These are phyloP conservation scores for Cutaneotrichosporon sp. DNA, from an alignment of 1,284 basidiomycete genomes.

Conservation along the genomic window DNA sequence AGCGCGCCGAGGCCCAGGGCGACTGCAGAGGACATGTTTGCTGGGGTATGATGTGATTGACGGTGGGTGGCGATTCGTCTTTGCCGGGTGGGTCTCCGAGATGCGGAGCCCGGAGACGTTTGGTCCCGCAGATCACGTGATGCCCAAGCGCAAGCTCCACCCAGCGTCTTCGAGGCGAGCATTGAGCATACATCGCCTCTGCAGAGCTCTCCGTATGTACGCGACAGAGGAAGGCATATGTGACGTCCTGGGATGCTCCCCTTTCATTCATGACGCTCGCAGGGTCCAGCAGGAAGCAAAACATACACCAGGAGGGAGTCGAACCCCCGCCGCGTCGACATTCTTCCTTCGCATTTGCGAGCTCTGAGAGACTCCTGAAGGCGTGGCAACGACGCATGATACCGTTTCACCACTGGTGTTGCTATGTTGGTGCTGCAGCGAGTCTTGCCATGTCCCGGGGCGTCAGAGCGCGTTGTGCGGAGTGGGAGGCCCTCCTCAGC, in stretches of 20 bases:
- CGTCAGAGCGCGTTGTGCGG: background rate
- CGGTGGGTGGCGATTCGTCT: constrained; percentile 7
- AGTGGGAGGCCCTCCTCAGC: no score
- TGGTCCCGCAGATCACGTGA: background rate
- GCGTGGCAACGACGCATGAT: background rate
- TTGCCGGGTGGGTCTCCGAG: background rate
- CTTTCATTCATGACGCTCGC: background rate
- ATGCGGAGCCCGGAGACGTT: background rate
- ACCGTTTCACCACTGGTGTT: constrained; percentile 2
- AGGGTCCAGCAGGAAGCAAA: background rate
- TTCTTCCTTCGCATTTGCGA: no score
- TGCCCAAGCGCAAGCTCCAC: no score
- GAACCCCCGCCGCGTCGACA: background rate
- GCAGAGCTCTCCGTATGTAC: no score
- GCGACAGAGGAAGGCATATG: no score
- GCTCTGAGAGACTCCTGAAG: no score
- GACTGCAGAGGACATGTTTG: constrained; percentile 62
- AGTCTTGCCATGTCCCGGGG: background rate
- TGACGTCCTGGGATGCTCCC: no score
- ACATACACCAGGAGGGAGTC: constrained; percentile 1
- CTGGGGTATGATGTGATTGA: background rate
- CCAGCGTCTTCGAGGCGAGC: no score
- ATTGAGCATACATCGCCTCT: no score
- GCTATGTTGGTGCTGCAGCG: background rate
- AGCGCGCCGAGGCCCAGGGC: constrained; percentile 76